Evolutionary conservation across 805 yeast species (phyloP).

Genomic region (Candida awuae): DNA sequence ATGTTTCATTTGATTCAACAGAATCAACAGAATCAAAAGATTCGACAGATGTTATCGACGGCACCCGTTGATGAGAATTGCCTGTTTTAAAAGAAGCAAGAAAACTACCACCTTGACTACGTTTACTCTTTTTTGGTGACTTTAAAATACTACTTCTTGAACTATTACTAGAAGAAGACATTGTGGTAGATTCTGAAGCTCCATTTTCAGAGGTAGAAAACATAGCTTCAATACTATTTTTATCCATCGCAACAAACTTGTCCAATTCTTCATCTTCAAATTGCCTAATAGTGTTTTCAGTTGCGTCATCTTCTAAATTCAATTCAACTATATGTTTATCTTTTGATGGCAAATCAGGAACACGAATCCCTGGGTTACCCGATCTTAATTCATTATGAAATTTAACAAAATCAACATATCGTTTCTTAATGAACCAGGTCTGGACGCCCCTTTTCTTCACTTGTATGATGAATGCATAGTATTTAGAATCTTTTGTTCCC

Average conservation of each 20-base stretch:
- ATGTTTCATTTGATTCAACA: background rate
- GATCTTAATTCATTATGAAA: conserved; percentile 46
- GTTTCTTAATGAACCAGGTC: conserved; percentile 45
- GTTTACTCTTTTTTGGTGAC: background rate
- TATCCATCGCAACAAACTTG: conserved; percentile 4
- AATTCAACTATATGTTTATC: conserved; percentile 20
- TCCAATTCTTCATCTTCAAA: background rate
- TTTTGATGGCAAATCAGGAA: conserved; percentile 32
- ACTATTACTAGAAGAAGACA: background rate
- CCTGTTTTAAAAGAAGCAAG: no score
- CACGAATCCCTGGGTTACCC: conserved; percentile 60
- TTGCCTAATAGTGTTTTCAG: background rate
- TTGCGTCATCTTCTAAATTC: conserved; percentile 10
- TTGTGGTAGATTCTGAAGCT: background rate
- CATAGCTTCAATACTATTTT: conserved; percentile 5
- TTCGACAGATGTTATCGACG: background rate
- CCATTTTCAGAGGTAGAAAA: background rate
- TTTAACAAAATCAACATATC: conserved; percentile 60
- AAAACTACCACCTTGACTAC: no score
- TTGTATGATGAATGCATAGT: conserved; percentile 42
- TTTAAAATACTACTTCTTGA: background rate
- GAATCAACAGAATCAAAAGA: conserved; percentile 7
- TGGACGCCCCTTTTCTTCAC: conserved; percentile 30
- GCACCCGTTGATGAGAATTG: background rate
- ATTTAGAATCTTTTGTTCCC: conserved; percentile 19